Percentiles rank a stretch among this genome's conserved stretches.
Conservation (phyloP, 495 filamentous ascomycete genomes). For the Aspergillus sclerotiicarbonarius region DNA sequence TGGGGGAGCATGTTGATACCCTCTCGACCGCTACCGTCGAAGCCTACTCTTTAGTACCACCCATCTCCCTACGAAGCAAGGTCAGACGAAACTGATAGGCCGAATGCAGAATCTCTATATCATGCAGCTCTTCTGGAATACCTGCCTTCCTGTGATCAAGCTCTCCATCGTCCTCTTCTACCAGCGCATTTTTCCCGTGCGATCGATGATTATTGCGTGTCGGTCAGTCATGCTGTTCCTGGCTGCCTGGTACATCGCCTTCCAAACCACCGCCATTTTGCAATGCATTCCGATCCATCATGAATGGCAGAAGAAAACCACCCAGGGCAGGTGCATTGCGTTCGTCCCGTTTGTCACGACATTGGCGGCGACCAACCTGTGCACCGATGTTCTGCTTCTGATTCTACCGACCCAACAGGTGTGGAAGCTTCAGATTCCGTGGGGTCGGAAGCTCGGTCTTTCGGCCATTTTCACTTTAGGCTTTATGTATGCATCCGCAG, state of each 20-base stretch:
- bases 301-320: not conserved
- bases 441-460: not conserved
- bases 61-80: not conserved
- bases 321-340: not conserved
- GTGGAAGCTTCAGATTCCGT: constrained; percentile 1
- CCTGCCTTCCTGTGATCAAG: not conserved
- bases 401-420: not conserved
- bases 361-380: not conserved
- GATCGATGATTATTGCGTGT: not conserved
- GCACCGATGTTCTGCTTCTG: not conserved
- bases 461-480: not conserved
- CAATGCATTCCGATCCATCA: constrained; percentile 1
- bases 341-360: constrained; percentile 1
- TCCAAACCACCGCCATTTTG: constrained; percentile 1
- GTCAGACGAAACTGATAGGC: not conserved
- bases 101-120: not conserved
- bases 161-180: constrained; percentile 4
- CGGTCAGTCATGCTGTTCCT: not conserved
- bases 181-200: not conserved
- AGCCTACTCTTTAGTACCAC: not conserved
- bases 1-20: not conserved
- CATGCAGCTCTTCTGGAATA: constrained; percentile 1
- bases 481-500: not conserved
- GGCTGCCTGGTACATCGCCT: not conserved
- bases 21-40: not conserved